Conservation (phyloP, 148 eudicot genomes). For the Cornus suecica region DNA sequence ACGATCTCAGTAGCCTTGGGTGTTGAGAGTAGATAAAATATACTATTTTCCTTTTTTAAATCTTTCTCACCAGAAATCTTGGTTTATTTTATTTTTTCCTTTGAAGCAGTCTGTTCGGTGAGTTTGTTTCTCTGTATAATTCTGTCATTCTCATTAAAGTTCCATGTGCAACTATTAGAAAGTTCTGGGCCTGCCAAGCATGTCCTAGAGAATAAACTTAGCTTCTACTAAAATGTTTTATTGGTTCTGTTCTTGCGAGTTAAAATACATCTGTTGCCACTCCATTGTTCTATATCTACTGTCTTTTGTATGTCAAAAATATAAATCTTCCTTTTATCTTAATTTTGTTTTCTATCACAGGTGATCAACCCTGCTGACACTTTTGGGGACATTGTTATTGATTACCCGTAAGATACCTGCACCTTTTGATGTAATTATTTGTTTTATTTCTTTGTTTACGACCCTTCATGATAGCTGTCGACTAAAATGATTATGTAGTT, state of each 20-base stretch:
- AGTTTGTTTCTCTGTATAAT: not conserved
- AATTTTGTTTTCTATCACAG: conserved; percentile 38
- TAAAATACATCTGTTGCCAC: not conserved
- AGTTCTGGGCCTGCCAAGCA: not conserved
- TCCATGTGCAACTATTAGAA: too few relatives aligned
- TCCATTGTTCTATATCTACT: conserved; percentile 5
- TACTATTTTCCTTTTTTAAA: too few relatives aligned
- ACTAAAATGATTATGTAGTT: conserved; percentile 37
- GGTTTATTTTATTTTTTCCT: too few relatives aligned
- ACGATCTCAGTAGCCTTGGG: not conserved
- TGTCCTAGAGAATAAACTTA: not conserved
- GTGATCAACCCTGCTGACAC: conserved; percentile 95
- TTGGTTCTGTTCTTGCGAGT: not conserved
- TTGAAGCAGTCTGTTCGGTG: not conserved
- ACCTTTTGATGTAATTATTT: conserved; percentile 11
- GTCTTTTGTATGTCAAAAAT: not conserved
- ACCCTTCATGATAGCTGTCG: conserved; percentile 1
- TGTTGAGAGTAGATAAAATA: too few relatives aligned
- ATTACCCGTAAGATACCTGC: conserved; percentile 81
- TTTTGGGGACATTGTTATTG: conserved; percentile 97
- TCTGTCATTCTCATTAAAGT: too few relatives aligned
- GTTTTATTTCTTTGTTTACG: not conserved
- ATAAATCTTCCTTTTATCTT: not conserved
- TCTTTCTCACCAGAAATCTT: too few relatives aligned
- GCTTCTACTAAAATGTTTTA: not conserved